Conservation (phyloP, 768 basidiomycete species). For the Suillus weaverae region DNA sequence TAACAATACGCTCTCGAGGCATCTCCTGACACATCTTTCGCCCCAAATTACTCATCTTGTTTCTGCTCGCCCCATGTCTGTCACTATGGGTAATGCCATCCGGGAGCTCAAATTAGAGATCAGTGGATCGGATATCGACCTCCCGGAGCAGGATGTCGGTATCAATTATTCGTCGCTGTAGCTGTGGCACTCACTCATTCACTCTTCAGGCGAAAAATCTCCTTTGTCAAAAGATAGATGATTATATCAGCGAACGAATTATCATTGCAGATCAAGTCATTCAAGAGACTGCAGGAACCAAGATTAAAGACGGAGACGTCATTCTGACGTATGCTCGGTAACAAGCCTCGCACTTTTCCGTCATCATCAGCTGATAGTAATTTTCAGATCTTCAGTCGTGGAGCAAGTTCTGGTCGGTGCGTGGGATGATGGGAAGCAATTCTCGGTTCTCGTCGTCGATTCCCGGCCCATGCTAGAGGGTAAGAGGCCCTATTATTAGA, state of each 20-base stretch:
- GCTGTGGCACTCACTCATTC: not conserved
- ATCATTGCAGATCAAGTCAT: slow-evolving; percentile 93
- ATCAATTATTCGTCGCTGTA: slow-evolving; percentile 25
- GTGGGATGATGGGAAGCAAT: slow-evolving; percentile 68
- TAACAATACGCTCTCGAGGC: slow-evolving; percentile 83
- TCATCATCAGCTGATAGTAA: slow-evolving; percentile 7
- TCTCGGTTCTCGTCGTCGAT: slow-evolving; percentile 92
- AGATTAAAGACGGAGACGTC: slow-evolving; percentile 93
- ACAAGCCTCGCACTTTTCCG: not conserved
- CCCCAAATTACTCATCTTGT: slow-evolving; percentile 92
- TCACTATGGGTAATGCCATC: slow-evolving; percentile 93
- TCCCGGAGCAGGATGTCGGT: slow-evolving; percentile 88
- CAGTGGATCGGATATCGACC: slow-evolving; percentile 86
- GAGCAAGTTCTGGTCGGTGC: slow-evolving; percentile 86
- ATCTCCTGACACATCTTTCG: slow-evolving; percentile 89
- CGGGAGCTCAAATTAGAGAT: slow-evolving; percentile 95
- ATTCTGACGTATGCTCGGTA: slow-evolving; percentile 93
- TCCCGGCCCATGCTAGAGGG: slow-evolving; percentile 95
- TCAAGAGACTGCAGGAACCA: slow-evolving; percentile 81
- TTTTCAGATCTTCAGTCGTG: slow-evolving; percentile 86
- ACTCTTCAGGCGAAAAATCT: slow-evolving; percentile 76
- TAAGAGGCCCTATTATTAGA: slow-evolving; percentile 19
- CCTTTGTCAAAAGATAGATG: slow-evolving; percentile 83
- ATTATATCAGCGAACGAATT: slow-evolving; percentile 92
- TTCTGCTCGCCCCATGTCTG: slow-evolving; percentile 84